These are phyloP conservation scores for Acanthamoeba castellanii DNA, from an alignment of 208 protist genomes.

Conservation along the genomic window DNA sequence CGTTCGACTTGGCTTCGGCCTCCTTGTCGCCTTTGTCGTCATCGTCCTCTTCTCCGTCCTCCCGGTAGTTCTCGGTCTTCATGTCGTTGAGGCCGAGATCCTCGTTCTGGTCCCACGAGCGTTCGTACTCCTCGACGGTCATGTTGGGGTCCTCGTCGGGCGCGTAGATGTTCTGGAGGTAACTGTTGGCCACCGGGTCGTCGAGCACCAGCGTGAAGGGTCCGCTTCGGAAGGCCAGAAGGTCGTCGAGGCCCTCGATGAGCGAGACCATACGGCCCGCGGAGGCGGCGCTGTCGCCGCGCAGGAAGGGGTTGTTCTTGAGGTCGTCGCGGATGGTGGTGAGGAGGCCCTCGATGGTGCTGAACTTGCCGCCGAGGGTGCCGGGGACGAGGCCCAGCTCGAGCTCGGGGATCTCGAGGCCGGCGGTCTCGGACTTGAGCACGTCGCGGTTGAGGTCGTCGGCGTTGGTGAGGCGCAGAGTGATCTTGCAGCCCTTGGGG, in stretches of 20 bases:
- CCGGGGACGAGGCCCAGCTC: constrained; percentile 86
- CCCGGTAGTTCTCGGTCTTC: constrained; percentile 78
- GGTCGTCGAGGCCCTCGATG: constrained; percentile 77
- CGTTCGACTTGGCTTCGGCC: background rate
- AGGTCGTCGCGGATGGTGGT: constrained; percentile 82
- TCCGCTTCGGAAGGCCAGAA: constrained; percentile 50
- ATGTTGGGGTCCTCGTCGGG: constrained; percentile 91
- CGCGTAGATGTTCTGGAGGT: constrained; percentile 89
- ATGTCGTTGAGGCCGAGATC: constrained; percentile 91
- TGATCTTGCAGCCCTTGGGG: constrained; percentile 81
- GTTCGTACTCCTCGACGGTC: constrained; percentile 87
- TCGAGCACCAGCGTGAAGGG: constrained; percentile 89
- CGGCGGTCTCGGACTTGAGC: constrained; percentile 91
- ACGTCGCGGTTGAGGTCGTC: constrained; percentile 90
- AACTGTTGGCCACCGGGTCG: constrained; percentile 88
- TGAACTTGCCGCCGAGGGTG: constrained; percentile 91
- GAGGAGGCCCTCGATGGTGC: constrained; percentile 92
- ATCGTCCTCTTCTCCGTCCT: background rate
- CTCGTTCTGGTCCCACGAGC: constrained; percentile 90
- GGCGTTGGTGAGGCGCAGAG: constrained; percentile 81
- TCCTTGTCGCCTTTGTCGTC: background rate
- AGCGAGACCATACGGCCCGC: constrained; percentile 57
- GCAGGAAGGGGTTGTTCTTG: constrained; percentile 83
- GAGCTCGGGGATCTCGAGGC: constrained; percentile 88
- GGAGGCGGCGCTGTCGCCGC: constrained; percentile 81